phyloP scores from a whole-genome alignment of 2,329 filamentous ascomycete species.

The Mycosphaerella sp. region DNA sequence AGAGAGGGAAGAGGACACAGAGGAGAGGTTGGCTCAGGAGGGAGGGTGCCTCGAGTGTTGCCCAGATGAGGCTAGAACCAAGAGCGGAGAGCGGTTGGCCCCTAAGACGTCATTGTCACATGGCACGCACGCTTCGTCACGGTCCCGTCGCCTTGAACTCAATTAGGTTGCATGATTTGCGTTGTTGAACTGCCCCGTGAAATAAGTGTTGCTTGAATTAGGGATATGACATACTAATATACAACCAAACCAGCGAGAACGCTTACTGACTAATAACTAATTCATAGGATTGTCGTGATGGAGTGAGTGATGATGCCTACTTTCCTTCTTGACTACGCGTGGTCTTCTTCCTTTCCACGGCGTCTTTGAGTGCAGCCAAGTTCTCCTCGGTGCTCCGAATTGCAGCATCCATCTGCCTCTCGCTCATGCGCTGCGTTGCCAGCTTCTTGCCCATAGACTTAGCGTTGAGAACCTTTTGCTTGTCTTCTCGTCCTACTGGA shows the following conservation, averaged over 20 bases:
- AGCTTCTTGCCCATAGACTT: constrained; percentile 26
- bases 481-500: constrained; percentile 17
- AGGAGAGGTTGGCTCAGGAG: no score
- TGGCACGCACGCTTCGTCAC: no score
- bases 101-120: no score
- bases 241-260: constrained; percentile 19
- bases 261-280: constrained; percentile 16
- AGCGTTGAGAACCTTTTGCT: constrained; percentile 27
- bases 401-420: constrained; percentile 73
- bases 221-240: not conserved
- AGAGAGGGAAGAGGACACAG: no score
- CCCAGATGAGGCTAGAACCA: no score
- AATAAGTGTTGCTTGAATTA: no score
- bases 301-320: not conserved
- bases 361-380: constrained; percentile 67
- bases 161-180: no score
- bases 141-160: no score
- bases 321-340: constrained; percentile 4
- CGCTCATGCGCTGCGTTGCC: constrained; percentile 63
- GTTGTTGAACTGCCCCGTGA: no score
- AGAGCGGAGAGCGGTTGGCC: no score
- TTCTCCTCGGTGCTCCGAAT: constrained; percentile 83
- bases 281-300: constrained; percentile 6
- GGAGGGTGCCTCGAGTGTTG: no score
- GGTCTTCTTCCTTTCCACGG: constrained; percentile 55